Evolutionary conservation across 2,329 filamentous ascomycete species (phyloP), one percentile per base, ranked within the genome.

Genomic region (Drechslerella dactyloides): DNA sequence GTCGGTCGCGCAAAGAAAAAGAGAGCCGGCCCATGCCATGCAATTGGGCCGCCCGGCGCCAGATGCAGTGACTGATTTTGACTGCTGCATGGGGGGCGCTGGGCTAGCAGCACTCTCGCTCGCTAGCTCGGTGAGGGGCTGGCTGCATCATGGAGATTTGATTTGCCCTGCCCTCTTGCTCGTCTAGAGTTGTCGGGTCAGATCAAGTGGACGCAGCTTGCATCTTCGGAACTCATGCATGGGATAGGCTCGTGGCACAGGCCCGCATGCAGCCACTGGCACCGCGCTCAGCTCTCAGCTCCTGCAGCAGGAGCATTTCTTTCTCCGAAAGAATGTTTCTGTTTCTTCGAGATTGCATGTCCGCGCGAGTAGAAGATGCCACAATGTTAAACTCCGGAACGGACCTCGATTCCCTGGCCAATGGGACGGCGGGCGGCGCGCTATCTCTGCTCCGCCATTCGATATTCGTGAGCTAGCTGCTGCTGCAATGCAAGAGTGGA

Each of bases 181-280:
- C 59, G 54, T 64, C 66, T 70, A 64, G 62, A 69, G 44, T 64
- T 70, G 53, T 64, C 48, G 54, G 59, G 59, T 60, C 66, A 54
- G 66, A 70, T 70, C 66, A 56, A 70, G 30, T 27, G 30, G 59
- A 64, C 37, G 54, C 37, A 52, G 15, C 46, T 56, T 64, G 54
- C 53, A 70, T 70, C 66, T 59, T 52, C 48, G 53, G 65, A 59
- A 46, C 51, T 55, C 40, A n/a, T 50, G 37, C 42, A 42, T 42
- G 37, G 37, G 27, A 42, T 42, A 13, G 37, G 27, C 37, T 42
- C 48, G 66, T 70, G 66, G 63, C 55, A 59, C 59, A 50, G 24
- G 58, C 40, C 37, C n/a, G 37, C 37, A 51, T 70, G 60, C 66
- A 70, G 40, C 48, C 40, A 19, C 24, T 50, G 33, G 55, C 42